Evolutionary conservation across 140 eudicot species (phyloP).

Genomic region (Senecio squalidus): DNA sequence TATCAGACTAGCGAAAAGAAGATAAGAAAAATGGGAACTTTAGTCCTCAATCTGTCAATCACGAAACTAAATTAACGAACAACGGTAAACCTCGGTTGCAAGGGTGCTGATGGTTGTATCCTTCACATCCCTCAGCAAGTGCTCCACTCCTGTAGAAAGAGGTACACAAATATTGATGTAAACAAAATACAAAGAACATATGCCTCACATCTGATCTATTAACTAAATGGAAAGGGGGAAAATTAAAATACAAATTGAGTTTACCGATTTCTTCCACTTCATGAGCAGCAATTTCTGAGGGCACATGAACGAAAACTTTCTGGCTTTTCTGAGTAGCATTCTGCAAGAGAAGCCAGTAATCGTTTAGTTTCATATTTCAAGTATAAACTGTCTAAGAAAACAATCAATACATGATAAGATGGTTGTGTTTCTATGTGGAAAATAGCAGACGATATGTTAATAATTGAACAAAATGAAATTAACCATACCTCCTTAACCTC

Average conservation of each 20-base stretch:
- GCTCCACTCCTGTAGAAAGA: slow-evolving; percentile 76
- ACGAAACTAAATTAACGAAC: background rate
- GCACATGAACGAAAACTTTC: slow-evolving; percentile 90
- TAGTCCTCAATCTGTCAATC: background rate
- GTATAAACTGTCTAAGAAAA: background rate
- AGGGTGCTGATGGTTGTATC: slow-evolving; percentile 96
- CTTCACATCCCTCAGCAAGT: slow-evolving; percentile 93
- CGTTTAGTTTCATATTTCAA: slow-evolving; percentile 8
- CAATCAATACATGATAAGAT: background rate
- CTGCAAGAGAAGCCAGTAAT: slow-evolving; percentile 26
- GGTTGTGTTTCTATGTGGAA: background rate
- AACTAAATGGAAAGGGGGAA: background rate
- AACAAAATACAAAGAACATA: background rate
- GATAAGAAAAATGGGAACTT: background rate
- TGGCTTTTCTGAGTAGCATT: slow-evolving; percentile 99
- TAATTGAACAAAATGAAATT: background rate
- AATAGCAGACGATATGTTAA: background rate
- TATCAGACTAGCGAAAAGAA: background rate
- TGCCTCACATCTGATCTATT: background rate
- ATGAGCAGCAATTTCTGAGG: slow-evolving; percentile 96
- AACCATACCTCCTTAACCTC: slow-evolving; percentile 86
- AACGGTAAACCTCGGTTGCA: slow-evolving; percentile 77
- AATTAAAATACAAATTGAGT: background rate
- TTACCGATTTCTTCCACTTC: slow-evolving; percentile 99
- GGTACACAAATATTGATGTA: background rate